These are phyloP conservation scores for Carex parvula DNA, from an alignment of 176 grass and related monocot genomes.

Conservation along the genomic window DNA sequence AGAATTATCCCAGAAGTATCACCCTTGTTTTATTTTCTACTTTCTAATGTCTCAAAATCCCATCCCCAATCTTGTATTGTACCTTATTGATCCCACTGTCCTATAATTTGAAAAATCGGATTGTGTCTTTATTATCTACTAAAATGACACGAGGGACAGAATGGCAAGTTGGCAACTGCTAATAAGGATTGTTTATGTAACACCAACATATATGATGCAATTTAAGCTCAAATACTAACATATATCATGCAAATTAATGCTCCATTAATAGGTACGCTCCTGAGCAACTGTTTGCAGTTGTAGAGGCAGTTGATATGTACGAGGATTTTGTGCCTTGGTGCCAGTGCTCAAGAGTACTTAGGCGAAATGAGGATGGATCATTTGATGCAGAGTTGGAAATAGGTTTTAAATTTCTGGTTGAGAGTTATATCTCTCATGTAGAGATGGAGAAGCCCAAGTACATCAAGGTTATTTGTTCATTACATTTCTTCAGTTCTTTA, in stretches of 20 bases:
- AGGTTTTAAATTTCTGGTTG: slow-evolving; percentile 91
- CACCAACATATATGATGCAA: not conserved
- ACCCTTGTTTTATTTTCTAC: not conserved
- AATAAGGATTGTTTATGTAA: not conserved
- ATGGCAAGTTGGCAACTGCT: not conserved
- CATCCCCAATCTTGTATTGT: not conserved
- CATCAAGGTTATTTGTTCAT: slow-evolving; percentile 58
- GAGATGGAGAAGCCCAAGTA: slow-evolving; percentile 80
- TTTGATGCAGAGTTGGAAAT: slow-evolving; percentile 97
- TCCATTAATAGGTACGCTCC: slow-evolving; percentile 55
- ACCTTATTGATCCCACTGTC: not conserved
- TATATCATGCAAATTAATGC: not conserved
- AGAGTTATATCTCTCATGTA: slow-evolving; percentile 85
- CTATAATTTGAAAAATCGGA: not conserved
- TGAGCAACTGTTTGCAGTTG: slow-evolving; percentile 75
- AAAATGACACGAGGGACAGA: not conserved
- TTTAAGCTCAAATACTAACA: not conserved
- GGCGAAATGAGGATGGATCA: slow-evolving; percentile 45
- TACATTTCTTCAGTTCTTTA: slow-evolving; percentile 9
- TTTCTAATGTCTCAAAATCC: not conserved
- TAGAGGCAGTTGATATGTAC: slow-evolving; percentile 77
- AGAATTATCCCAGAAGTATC: not conserved
- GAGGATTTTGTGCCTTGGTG: slow-evolving; percentile 98
- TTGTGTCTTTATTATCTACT: not conserved
- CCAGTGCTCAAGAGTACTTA: slow-evolving; percentile 67